Evolutionary conservation across 495 filamentous ascomycete genomes (phyloP).

Genomic region (Aspergillus wentii): DNA sequence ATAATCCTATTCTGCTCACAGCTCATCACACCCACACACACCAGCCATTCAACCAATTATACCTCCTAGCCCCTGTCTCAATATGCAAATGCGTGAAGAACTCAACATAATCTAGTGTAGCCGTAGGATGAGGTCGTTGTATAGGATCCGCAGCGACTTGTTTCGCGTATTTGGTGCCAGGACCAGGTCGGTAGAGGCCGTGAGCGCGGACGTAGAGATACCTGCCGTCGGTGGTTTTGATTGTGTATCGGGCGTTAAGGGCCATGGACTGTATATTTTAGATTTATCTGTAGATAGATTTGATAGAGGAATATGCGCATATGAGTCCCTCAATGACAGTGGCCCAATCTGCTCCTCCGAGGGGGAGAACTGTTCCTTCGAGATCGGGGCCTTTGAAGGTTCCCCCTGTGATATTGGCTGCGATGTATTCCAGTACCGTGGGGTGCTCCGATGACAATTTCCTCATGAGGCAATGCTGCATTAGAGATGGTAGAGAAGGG

Average conservation of each 20-base stretch:
- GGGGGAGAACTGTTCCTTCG: slow-evolving; percentile 17
- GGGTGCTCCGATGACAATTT: too few species aligned
- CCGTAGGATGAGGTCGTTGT: slow-evolving; percentile 12
- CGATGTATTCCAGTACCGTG: slow-evolving; percentile 19
- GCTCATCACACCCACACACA: slow-evolving; percentile 29
- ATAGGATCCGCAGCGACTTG: slow-evolving; percentile 15
- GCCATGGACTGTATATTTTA: slow-evolving; percentile 22
- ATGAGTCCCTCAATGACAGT: slow-evolving; percentile 28
- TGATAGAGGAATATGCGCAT: slow-evolving; percentile 7
- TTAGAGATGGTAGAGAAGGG: slow-evolving; percentile 20
- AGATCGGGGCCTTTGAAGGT: slow-evolving; percentile 24
- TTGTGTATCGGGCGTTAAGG: slow-evolving; percentile 27
- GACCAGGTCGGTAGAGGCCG: slow-evolving; percentile 27
- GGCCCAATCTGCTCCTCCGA: slow-evolving; percentile 27
- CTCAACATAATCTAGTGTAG: slow-evolving; percentile 25
- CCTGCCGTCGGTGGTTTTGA: slow-evolving; percentile 19
- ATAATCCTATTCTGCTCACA: slow-evolving; percentile 25
- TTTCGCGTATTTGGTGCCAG: slow-evolving; percentile 23
- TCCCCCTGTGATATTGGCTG: slow-evolving; percentile 22
- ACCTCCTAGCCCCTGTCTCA: slow-evolving; percentile 21
- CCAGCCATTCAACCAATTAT: slow-evolving; percentile 32
- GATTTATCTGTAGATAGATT: not conserved
- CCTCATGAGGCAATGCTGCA: too few species aligned
- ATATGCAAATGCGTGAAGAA: slow-evolving; percentile 28
- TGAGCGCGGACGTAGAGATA: slow-evolving; percentile 29